Base-by-base conservation (phyloP, 306 rosid species). In the Dalbergia cochinchinensis region DNA sequence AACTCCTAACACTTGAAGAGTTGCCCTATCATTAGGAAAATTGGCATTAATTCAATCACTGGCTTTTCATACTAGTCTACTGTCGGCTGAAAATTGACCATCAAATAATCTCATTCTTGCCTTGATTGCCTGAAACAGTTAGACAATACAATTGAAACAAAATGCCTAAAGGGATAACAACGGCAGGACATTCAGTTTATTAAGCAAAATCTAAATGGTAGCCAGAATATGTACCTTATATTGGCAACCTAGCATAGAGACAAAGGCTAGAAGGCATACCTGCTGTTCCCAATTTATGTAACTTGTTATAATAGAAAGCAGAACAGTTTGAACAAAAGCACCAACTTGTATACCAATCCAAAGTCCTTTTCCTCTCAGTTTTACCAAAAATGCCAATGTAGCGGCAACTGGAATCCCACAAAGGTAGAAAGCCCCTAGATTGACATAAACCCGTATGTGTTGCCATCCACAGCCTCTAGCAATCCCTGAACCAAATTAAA, bases 401-500 rank as follows among this genome's bases (percentile, higher is more conserved):
- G 85, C 89, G 55, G 92, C 87, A 70, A 60, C 58, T 65, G 97
- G 97, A 80, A 88, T 88, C 66, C 97, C 97, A 83, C 92, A 91
- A 1, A 91, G 87, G 72, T 90, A 89, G 83, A 78, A 89, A 2
- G 97, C 90, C 26, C 89, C 92, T 4, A 92, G 75, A 71, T 92
- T 92, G 48, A 90, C 80, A 65, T 80, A 92, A 45, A 91, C 94
- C 53, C 92, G 94, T 14, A 86, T 35, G 10, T 87, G 87, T 75
- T 92, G 92, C 94, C 97, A 90, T n/a, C 97, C 97, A 84, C 90
- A 88, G 15, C 97, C 92, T 81, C 91, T 90, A 67, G 91, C 86
- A 85, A 88, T 41, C 47, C 94, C 94, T 92, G 60, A 48, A 44
- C 41, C 10, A 72, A 70, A 41, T 8, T 22, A 65, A 0, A 37